Evolutionary conservation across 176 grass and related monocot genomes (phyloP).

Genomic region (Otatea glauca): DNA sequence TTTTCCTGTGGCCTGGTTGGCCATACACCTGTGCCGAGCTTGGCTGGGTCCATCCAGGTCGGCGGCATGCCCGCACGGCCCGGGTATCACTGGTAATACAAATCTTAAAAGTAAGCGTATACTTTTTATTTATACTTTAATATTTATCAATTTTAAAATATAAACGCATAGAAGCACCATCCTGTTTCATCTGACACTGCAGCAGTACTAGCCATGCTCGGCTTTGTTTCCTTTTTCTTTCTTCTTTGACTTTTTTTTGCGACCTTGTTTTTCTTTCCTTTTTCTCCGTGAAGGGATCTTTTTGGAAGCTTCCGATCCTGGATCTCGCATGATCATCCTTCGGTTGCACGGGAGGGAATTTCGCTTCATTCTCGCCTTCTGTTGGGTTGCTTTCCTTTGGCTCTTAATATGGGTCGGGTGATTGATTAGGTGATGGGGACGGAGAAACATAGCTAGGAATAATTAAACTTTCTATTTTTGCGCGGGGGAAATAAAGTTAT

Average conservation of each 20-base stretch:
- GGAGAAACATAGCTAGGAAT: neutral
- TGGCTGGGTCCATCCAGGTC: conserved; percentile 53
- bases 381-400: conserved; percentile 39
- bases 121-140: too few relatives aligned
- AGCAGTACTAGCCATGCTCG: conserved; percentile 9
- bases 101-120: too few relatives aligned
- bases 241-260: neutral
- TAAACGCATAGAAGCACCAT: too few relatives aligned
- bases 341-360: conserved; percentile 40
- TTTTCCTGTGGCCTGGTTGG: conserved; percentile 18
- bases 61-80: conserved; percentile 40
- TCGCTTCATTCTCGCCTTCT: conserved; percentile 25
- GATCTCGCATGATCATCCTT: conserved; percentile 36
- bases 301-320: conserved; percentile 56
- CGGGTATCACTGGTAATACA: too few relatives aligned
- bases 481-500: neutral
- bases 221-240: neutral
- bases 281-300: conserved; percentile 36
- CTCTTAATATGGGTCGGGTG: neutral
- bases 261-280: neutral
- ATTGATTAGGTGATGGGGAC: neutral
- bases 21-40: conserved; percentile 1
- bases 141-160: too few relatives aligned
- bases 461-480: too few relatives aligned
- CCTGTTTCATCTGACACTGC: neutral